Evolutionary conservation across 192 early-diverging fungal species (phyloP), one percentile per base, ranked within the genome.

Genomic region (Umbelopsis isabellina): DNA sequence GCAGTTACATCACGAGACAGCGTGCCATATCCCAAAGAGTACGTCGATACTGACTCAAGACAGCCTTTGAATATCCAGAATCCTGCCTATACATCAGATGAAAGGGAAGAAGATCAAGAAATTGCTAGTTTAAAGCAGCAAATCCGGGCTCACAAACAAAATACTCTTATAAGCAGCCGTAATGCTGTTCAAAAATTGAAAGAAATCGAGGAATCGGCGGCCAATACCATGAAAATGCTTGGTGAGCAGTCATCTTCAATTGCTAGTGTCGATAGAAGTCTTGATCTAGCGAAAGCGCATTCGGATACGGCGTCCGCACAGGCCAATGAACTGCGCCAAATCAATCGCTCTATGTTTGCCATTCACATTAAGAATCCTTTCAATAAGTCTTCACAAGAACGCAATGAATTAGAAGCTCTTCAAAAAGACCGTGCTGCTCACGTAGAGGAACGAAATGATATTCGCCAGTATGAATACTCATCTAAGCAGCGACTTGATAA

Each of bases 281-380:
- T 92, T 45, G 91, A 91, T 65, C 76, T 88, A 27, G 85, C 88
- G 27, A 83, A 85, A 41, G 83, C 83, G 35, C 82, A 87, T 73
- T 81, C 88, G 22, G 85, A 87, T 20, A 75, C 79, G 18, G 84
- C 88, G 20, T 73, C 80, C 13, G 72, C 71, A 3, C 83, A 85
- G 66, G 85, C 88, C 16, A 70, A 70, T 10, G 85, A 87, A 72
- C 78, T 89, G 49, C 87, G 86, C 67, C 80, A 86, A 49, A 77
- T 91, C 12, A 93, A 91, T 73, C 84, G 86, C 65, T 93, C 91
- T n/a, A 93, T 93, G 49, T 91, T 93, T 30, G 27, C 27, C 78
- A 84, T 87, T 16, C 79, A 88, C 13, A 85, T 87, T 41, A 83
- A 84, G 65, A 91, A 91, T 51, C 91, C 91, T 53, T 90, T 93